A percentile compares a stretch with the other conserved stretches of the same genome.
phyloP scores from a whole-genome alignment of 2,329 filamentous ascomycete species.

The Huntiella moniliformis region DNA sequence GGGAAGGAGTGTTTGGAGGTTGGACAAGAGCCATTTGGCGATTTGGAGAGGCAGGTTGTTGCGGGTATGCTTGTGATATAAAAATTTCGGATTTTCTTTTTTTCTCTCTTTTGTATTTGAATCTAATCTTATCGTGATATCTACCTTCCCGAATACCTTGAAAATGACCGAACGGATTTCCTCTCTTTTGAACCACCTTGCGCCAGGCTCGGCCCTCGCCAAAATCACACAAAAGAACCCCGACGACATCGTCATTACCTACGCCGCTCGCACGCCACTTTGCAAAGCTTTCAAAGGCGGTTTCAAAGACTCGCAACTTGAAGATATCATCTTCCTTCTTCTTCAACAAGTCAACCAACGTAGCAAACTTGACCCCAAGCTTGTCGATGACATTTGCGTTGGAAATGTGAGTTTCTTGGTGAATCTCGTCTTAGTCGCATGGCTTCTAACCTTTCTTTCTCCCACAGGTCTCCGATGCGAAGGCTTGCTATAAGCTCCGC shows the following conservation, averaged over 20 bases:
- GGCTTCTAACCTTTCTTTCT: background rate
- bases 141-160: conserved; percentile 10
- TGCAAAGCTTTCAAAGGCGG: conserved; percentile 80
- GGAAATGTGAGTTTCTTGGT: conserved; percentile 51
- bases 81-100: too few relatives aligned
- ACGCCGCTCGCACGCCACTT: conserved; percentile 75
- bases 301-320: conserved; percentile 83
- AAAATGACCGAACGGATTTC: conserved; percentile 77
- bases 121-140: background rate
- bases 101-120: too few relatives aligned
- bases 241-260: conserved; percentile 91
- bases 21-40: too few relatives aligned
- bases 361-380: conserved; percentile 56
- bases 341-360: conserved; percentile 57
- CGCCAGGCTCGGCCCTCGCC: conserved; percentile 51
- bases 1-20: too few relatives aligned
- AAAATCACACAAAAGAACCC: conserved; percentile 77
- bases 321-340: conserved; percentile 68
- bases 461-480: conserved; percentile 59
- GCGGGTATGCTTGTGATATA: too few relatives aligned
- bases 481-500: conserved; percentile 79
- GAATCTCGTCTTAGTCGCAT: background rate
- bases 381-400: conserved; percentile 78
- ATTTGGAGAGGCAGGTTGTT: too few relatives aligned
- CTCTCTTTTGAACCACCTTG: conserved; percentile 73